Evolutionary conservation across 2,329 filamentous ascomycete genomes (phyloP).

Genomic region (Penicillium decumbens): DNA sequence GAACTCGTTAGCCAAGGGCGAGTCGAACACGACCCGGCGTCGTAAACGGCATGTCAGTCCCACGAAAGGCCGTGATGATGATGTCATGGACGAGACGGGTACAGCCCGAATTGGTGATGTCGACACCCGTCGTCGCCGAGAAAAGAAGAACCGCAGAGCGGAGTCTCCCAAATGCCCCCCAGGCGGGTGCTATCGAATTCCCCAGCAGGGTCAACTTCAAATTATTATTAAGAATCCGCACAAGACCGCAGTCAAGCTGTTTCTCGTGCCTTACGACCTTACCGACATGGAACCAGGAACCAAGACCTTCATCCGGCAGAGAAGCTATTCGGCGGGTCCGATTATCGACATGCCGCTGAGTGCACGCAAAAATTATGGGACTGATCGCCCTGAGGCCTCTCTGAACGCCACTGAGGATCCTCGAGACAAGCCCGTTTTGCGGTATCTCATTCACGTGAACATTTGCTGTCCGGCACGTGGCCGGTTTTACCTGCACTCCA

Average conservation of each 20-base stretch:
- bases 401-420: conserved; percentile 41
- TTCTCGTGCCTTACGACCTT: conserved; percentile 88
- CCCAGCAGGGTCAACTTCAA: conserved; percentile 87
- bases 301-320: conserved; percentile 93
- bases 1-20: conserved; percentile 61
- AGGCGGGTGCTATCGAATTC: conserved; percentile 88
- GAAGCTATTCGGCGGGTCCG: conserved; percentile 83
- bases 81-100: conserved; percentile 7
- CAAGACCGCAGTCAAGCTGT: conserved; percentile 95
- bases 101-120: conserved; percentile 17
- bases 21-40: conserved; percentile 34
- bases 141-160: conserved; percentile 58
- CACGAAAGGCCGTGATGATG: conserved; percentile 8
- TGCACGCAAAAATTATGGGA: conserved; percentile 42
- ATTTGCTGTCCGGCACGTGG: conserved; percentile 83
- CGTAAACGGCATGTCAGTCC: conserved; percentile 39
- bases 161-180: conserved; percentile 64
- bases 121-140: conserved; percentile 43
- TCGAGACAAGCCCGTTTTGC: conserved; percentile 62
- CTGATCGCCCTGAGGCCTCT: conserved; percentile 53
- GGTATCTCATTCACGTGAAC: conserved; percentile 88
- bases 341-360: conserved; percentile 66
- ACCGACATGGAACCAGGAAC: conserved; percentile 87
- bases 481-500: conserved; percentile 85
- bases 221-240: conserved; percentile 98